These are phyloP conservation scores for Acmispon strigosus DNA, from an alignment of 306 rosid genomes.

Conservation along the genomic window DNA sequence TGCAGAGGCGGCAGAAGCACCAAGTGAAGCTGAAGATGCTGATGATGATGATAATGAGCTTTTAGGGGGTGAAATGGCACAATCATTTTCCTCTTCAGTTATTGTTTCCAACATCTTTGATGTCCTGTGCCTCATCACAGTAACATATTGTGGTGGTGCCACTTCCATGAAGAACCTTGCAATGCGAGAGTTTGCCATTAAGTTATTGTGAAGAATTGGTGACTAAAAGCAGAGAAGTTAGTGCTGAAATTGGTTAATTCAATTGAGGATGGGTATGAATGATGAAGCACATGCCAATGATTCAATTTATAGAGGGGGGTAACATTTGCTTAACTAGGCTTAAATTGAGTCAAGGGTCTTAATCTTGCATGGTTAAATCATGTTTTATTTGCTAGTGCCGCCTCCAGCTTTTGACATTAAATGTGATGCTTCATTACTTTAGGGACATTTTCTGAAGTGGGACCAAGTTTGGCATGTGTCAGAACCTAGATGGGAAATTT, in stretches of 20 bases:
- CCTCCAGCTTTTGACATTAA: slow-evolving; percentile 43
- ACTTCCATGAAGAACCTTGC: slow-evolving; percentile 83
- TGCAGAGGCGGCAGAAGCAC: slow-evolving; percentile 19
- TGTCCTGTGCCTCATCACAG: slow-evolving; percentile 73
- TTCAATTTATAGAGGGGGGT: slow-evolving; percentile 33
- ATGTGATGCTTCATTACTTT: background rate
- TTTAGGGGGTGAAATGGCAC: slow-evolving; percentile 15
- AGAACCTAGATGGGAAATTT: slow-evolving; percentile 22
- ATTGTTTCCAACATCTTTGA: slow-evolving; percentile 86
- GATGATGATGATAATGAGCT: background rate
- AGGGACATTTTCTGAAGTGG: slow-evolving; percentile 5
- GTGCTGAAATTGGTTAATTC: background rate
- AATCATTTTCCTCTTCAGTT: slow-evolving; percentile 58
- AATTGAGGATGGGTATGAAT: slow-evolving; percentile 26
- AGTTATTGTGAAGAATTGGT: background rate
- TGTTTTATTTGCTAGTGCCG: slow-evolving; percentile 49
- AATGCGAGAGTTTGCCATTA: slow-evolving; percentile 68
- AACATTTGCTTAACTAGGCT: slow-evolving; percentile 18
- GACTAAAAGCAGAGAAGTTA: background rate
- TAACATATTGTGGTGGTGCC: slow-evolving; percentile 87
- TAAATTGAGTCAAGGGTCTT: slow-evolving; percentile 23
- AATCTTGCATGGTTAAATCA: slow-evolving; percentile 26
- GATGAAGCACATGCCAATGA: background rate
- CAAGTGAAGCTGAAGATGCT: background rate
- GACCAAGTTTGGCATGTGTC: slow-evolving; percentile 37